Conservation (phyloP, 805 yeast species). For the Wickerhamiella azyma region DNA sequence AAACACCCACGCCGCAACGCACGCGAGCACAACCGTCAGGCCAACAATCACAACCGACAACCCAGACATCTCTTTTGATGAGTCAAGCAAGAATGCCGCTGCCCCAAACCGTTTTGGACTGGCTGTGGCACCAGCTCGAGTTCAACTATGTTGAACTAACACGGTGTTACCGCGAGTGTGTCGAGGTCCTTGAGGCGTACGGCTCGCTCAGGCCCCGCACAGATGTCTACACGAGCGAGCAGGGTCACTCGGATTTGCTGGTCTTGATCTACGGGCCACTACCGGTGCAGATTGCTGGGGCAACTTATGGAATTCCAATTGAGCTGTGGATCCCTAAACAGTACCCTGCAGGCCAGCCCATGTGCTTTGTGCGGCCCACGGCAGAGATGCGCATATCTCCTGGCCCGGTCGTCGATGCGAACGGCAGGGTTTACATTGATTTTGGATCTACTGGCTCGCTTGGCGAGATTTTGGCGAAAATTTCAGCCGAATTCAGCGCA, state of each 20-base stretch:
- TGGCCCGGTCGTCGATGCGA: conserved; percentile 52
- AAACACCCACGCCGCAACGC: conserved; percentile 63
- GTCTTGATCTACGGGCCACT: conserved; percentile 52
- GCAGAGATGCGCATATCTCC: conserved; percentile 37
- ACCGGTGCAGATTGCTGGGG: conserved; percentile 24
- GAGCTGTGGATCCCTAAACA: conserved; percentile 64
- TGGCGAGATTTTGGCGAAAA: conserved; percentile 23
- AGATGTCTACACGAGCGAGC: conserved; percentile 40
- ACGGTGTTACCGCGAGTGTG: conserved; percentile 47
- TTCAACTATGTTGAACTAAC: conserved; percentile 50
- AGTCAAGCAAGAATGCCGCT: conserved; percentile 6
- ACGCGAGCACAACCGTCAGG: conserved; percentile 40
- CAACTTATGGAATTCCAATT: conserved; percentile 37
- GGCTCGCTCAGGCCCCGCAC: conserved; percentile 56
- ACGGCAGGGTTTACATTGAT: conserved; percentile 54
- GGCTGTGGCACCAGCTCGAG: conserved; percentile 45
- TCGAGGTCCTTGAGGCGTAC: conserved; percentile 37
- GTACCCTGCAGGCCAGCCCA: conserved; percentile 59
- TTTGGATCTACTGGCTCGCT: conserved; percentile 36
- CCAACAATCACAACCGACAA: conserved; percentile 60
- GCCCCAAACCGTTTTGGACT: conserved; percentile 20
- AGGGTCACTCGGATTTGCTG: conserved; percentile 47
- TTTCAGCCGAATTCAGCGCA: conserved; percentile 28
- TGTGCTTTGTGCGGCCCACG: conserved; percentile 49
- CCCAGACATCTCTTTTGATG: conserved; percentile 31